Percentiles rank a stretch among this genome's conserved stretches.
Conservation (phyloP, 768 basidiomycete genomes). For the Lentinula detonsa region DNA sequence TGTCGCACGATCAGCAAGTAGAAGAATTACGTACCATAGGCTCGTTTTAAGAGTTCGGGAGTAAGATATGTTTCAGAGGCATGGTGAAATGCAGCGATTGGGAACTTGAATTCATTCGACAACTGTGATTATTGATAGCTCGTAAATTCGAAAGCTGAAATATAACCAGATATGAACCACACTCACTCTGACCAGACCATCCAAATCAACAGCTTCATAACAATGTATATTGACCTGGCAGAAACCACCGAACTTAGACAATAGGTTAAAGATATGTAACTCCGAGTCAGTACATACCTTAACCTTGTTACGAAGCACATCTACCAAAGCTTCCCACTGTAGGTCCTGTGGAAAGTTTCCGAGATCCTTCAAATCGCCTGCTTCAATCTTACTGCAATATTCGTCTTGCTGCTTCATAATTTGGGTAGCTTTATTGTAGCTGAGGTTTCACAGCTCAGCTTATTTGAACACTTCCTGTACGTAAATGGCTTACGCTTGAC, state of each 20-base stretch:
- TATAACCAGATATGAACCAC: neutral
- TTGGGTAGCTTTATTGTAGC: conserved; percentile 60
- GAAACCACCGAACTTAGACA: neutral
- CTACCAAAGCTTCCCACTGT: conserved; percentile 75
- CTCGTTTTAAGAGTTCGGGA: conserved; percentile 49
- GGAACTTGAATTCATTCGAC: conserved; percentile 32
- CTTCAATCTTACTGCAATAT: conserved; percentile 46
- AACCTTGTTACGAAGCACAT: conserved; percentile 72
- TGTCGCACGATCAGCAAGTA: too few relatives aligned
- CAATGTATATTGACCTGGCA: conserved; percentile 49
- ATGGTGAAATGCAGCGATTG: conserved; percentile 48
- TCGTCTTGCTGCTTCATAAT: conserved; percentile 65
- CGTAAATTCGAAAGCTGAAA: neutral
- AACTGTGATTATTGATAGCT: conserved; percentile 11
- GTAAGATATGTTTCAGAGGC: conserved; percentile 61
- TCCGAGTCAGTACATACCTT: conserved; percentile 39
- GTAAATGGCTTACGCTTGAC: conserved; percentile 43
- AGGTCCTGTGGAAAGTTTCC: conserved; percentile 59
- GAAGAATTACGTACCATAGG: conserved; percentile 27
- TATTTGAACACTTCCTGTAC: conserved; percentile 6
- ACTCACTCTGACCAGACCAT: conserved; percentile 62
- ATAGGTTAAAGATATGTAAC: neutral
- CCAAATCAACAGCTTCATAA: conserved; percentile 62
- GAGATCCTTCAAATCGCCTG: neutral
- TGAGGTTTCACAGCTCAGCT: conserved; percentile 21